phyloP scores from a whole-genome alignment of 169 alveolate species.

The Amoebophrya sp. region DNA sequence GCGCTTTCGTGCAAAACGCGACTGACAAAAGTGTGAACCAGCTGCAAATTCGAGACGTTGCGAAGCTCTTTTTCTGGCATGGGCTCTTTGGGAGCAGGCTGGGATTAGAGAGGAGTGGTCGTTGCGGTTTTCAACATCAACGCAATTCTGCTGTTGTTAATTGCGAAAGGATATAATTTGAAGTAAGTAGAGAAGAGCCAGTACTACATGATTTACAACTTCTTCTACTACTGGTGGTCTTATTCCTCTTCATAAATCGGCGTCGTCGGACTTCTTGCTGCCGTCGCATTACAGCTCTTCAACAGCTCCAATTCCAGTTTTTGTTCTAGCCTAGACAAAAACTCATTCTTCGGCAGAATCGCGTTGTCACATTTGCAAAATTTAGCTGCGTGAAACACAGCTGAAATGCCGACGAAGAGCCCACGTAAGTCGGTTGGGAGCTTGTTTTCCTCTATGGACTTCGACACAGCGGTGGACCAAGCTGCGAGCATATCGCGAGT shows the following conservation, averaged over 20 bases:
- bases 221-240: too few relatives aligned
- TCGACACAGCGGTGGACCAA: background rate
- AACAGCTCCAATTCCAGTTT: background rate
- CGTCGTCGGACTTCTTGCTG: background rate
- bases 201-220: too few relatives aligned
- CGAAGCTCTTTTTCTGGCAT: background rate
- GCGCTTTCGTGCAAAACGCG: background rate
- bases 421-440: background rate
- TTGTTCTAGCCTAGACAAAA: background rate
- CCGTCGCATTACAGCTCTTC: background rate
- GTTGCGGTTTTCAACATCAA: too few relatives aligned
- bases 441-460: background rate
- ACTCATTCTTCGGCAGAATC: background rate
- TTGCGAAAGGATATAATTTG: too few relatives aligned
- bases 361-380: background rate
- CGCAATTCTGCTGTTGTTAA: background rate
- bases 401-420: background rate
- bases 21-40: background rate
- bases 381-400: background rate
- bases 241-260: too few relatives aligned
- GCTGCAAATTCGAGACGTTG: background rate
- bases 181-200: too few relatives aligned
- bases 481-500: background rate
- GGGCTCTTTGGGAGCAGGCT: background rate
- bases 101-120: too few relatives aligned